Evolutionary conservation across 495 filamentous ascomycete genomes (phyloP).

Genomic region (Poronia punctata): DNA sequence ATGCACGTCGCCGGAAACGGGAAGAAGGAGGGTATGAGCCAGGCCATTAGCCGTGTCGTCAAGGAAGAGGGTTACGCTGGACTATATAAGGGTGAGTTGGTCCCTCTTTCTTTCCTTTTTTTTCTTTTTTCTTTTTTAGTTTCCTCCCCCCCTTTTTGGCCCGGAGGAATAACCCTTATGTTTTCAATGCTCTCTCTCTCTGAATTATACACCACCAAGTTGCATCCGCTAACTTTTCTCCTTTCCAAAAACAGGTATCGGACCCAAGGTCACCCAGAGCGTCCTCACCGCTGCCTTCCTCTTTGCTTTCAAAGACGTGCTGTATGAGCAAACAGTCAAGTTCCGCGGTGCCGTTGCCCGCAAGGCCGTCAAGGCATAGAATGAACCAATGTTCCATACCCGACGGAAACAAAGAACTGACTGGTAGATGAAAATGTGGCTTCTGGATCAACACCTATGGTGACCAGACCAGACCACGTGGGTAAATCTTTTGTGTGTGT

Average conservation of each 20-base stretch:
- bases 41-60: conserved; percentile 69
- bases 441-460: too few relatives aligned
- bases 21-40: conserved; percentile 61
- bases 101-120: not conserved
- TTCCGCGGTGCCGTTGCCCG: conserved; percentile 36
- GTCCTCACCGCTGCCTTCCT: conserved; percentile 93
- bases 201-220: conserved; percentile 13
- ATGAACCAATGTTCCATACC: not conserved
- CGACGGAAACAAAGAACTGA: not conserved
- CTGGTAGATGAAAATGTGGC: too few relatives aligned
- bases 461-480: too few relatives aligned
- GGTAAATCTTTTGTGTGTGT: too few relatives aligned
- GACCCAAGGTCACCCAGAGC: conserved; percentile 91
- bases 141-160: too few relatives aligned
- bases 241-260: conserved; percentile 71
- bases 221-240: too few relatives aligned
- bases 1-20: conserved; percentile 83
- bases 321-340: conserved; percentile 48
- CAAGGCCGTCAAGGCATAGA: conserved; percentile 33
- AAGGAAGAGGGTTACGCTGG: conserved; percentile 82
- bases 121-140: not conserved
- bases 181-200: not conserved
- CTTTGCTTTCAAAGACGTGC: conserved; percentile 94
- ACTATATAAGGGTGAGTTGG: conserved; percentile 75
- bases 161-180: too few relatives aligned